These are phyloP conservation scores for Saprolegnia diclina DNA, from an alignment of 352 stramenopile genomes.

Conservation along the genomic window DNA sequence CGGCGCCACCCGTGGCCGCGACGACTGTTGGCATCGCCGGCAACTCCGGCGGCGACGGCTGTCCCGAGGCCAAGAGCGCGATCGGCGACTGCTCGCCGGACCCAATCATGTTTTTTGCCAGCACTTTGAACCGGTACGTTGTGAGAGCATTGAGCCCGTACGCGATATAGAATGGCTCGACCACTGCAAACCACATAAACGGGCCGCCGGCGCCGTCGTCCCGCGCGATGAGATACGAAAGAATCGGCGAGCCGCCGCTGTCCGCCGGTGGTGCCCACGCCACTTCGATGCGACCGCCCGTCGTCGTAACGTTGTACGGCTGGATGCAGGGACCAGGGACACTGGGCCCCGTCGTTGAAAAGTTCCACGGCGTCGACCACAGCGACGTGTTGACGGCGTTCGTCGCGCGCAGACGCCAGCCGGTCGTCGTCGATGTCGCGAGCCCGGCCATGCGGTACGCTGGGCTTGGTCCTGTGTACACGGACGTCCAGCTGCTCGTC, in stretches of 20 bases:
- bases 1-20: conserved; percentile 41
- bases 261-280: conserved; percentile 37
- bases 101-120: conserved; percentile 39
- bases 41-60: conserved; percentile 33
- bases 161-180: conserved; percentile 31
- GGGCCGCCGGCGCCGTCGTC: conserved; percentile 32
- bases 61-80: conserved; percentile 34
- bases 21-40: conserved; percentile 33
- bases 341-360: conserved; percentile 40
- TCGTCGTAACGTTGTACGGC: conserved; percentile 27
- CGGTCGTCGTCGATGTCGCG: conserved; percentile 32
- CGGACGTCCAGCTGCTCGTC: conserved; percentile 34
- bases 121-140: conserved; percentile 43
- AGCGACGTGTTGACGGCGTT: conserved; percentile 43
- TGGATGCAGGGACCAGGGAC: conserved; percentile 41
- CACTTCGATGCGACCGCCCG: conserved; percentile 44
- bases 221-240: conserved; percentile 35
- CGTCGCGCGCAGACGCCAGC: conserved; percentile 38
- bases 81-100: conserved; percentile 34
- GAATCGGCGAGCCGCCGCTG: conserved; percentile 39
- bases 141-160: conserved; percentile 37
- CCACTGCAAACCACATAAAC: conserved; percentile 15
- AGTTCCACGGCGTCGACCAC: conserved; percentile 36
- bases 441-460: conserved; percentile 38
- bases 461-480: conserved; percentile 30